Percentiles rank a stretch among this genome's conserved stretches.
Conservation (phyloP, 306 rosid species). For the Trifolium fragiferum region DNA sequence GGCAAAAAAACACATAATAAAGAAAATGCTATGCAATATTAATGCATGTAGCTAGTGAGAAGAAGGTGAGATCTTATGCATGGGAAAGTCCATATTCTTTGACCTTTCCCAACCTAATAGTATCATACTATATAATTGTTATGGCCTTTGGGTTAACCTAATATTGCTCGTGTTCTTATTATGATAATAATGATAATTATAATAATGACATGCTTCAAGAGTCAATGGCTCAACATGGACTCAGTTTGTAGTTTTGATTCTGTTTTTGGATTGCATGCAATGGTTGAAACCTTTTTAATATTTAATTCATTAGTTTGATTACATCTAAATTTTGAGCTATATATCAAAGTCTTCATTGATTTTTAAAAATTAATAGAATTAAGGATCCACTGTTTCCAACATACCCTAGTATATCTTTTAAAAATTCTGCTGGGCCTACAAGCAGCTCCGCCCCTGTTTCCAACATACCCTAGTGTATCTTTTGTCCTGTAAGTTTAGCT, state of each 20-base stretch:
- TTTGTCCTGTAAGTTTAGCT: too few relatives aligned
- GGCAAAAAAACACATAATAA: constrained; percentile 31
- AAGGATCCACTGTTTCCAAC: too few relatives aligned
- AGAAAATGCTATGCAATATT: not conserved
- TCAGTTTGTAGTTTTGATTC: constrained; percentile 9
- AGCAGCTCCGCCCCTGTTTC: too few relatives aligned
- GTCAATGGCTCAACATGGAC: constrained; percentile 19
- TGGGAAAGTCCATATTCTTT: constrained; percentile 39
- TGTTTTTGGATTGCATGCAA: constrained; percentile 34
- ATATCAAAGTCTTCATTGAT: not conserved
- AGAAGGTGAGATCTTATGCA: constrained; percentile 37
- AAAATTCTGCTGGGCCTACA: too few relatives aligned
- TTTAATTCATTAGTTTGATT: not conserved
- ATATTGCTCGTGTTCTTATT: constrained; percentile 9
- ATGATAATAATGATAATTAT: not conserved
- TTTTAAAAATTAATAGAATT: not conserved
- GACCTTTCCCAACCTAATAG: constrained; percentile 42
- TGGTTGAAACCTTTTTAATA: not conserved
- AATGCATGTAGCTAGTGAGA: constrained; percentile 19
- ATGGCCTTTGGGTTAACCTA: constrained; percentile 39
- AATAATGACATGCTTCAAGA: constrained; percentile 3
- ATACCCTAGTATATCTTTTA: too few relatives aligned
- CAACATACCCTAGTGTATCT: too few relatives aligned
- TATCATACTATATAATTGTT: not conserved
- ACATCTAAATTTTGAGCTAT: not conserved